These are phyloP conservation scores for Falciphora oryzae DNA, from an alignment of 2,329 filamentous ascomycete genomes.

Conservation along the genomic window DNA sequence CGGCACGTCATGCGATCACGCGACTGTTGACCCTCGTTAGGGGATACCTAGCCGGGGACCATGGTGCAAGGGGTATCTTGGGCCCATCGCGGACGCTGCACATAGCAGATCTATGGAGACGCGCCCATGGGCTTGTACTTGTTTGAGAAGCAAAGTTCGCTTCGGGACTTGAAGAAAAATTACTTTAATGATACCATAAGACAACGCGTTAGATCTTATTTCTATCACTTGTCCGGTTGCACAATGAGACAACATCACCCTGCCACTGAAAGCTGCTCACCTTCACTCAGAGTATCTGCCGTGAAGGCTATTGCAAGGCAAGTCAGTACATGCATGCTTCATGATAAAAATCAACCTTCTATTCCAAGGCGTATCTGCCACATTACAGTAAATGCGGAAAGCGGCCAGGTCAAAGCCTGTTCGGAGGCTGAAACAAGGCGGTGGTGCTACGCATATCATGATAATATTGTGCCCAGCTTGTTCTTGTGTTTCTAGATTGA, in stretches of 20 bases:
- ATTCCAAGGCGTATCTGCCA: not conserved
- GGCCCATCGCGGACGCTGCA: not conserved
- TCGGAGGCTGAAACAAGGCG: not conserved
- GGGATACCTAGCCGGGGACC: not conserved
- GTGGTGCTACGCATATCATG: not conserved
- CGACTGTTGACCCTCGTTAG: no score
- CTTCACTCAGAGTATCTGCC: no score
- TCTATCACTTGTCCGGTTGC: not conserved
- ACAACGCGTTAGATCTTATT: not conserved
- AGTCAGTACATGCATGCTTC: not conserved
- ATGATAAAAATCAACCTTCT: not conserved
- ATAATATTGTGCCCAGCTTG: not conserved
- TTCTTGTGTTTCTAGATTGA: not conserved
- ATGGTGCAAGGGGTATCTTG: not conserved
- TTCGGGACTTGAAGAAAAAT: not conserved
- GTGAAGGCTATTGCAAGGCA: no score
- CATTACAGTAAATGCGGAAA: not conserved
- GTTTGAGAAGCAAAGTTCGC: not conserved
- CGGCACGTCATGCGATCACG: not conserved
- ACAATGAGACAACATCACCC: no score
- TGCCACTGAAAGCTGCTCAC: no score
- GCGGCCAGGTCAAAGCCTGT: not conserved
- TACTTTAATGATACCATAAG: not conserved
- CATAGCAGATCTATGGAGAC: not conserved
- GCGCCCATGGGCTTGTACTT: not conserved